Percentiles rank a stretch among this genome's conserved stretches.
phyloP scores from a whole-genome alignment of 192 early-diverging fungal species.

The Powellomyces hirtus region DNA sequence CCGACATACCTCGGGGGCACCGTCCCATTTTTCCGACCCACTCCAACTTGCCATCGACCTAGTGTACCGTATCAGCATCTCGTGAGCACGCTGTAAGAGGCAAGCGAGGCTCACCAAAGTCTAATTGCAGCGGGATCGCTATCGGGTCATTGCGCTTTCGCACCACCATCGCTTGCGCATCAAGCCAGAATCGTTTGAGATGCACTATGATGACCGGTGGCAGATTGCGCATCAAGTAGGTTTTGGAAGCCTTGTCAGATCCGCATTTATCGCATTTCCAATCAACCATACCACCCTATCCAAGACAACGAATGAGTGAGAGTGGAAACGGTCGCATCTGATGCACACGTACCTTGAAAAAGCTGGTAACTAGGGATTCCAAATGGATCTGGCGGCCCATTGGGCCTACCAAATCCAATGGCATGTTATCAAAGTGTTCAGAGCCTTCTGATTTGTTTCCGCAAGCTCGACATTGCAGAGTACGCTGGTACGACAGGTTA shows the following conservation, averaged over 20 bases:
- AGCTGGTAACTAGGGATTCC: neutral
- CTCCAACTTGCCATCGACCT: neutral
- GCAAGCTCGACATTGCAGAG: conserved; percentile 1
- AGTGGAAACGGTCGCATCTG: neutral
- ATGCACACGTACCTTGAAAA: conserved; percentile 9
- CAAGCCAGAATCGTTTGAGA: conserved; percentile 65
- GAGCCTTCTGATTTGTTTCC: conserved; percentile 6
- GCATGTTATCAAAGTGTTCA: conserved; percentile 11
- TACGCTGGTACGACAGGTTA: no score
- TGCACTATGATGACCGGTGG: conserved; percentile 59
- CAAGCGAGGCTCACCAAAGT: conserved; percentile 30
- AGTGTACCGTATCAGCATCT: neutral
- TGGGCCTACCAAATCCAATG: conserved; percentile 1
- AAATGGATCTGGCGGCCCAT: neutral
- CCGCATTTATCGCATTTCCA: conserved; percentile 7
- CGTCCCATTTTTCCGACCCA: neutral
- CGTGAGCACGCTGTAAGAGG: neutral
- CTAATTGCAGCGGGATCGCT: conserved; percentile 51
- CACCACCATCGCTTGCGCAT: conserved; percentile 52
- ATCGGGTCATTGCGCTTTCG: conserved; percentile 62
- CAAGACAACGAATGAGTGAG: neutral
- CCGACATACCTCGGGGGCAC: neutral
- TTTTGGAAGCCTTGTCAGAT: neutral
- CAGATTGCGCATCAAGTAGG: conserved; percentile 42
- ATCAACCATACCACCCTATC: neutral